Percentiles rank a stretch among this genome's conserved stretches.
These are phyloP conservation scores for Penicillium sp. DNA, from an alignment of 2,329 filamentous ascomycete species.

Conservation along the genomic window DNA sequence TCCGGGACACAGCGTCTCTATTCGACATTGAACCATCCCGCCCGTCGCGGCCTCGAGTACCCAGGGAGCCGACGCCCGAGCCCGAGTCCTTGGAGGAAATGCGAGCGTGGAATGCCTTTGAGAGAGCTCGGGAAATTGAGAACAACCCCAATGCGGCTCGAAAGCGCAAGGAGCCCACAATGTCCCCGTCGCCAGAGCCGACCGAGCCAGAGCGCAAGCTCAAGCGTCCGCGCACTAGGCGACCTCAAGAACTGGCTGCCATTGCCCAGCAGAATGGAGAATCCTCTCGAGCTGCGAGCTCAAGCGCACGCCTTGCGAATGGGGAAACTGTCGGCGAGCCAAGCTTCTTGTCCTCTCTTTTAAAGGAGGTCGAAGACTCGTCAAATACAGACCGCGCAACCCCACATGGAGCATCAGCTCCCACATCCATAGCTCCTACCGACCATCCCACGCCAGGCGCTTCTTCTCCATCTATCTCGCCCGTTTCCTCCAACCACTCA, in stretches of 20 bases:
- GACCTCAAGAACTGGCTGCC: constrained; percentile 52
- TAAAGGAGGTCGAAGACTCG: constrained; percentile 75
- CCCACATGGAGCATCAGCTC: constrained; percentile 30
- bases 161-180: constrained; percentile 54
- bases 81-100: constrained; percentile 74
- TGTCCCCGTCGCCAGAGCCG: constrained; percentile 69
- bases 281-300: constrained; percentile 34
- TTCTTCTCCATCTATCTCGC: constrained; percentile 42
- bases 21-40: constrained; percentile 48
- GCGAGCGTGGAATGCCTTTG: constrained; percentile 83
- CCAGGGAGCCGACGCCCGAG: constrained; percentile 46
- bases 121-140: constrained; percentile 70
- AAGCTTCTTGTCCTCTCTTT: constrained; percentile 77
- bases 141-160: constrained; percentile 46
- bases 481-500: constrained; percentile 37
- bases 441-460: constrained; percentile 38
- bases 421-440: constrained; percentile 33
- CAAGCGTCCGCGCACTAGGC: constrained; percentile 77
- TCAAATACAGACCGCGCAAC: constrained; percentile 28
- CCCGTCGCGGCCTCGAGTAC: constrained; percentile 38
- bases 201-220: constrained; percentile 72
- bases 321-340: constrained; percentile 51
- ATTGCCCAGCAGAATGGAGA: constrained; percentile 41
- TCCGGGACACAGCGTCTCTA: constrained; percentile 62
- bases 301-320: constrained; percentile 28